Evolutionary conservation across 2,329 filamentous ascomycete genomes (phyloP), one percentile per base, ranked within the genome.

Genomic region (Fusarium nelsonii): DNA sequence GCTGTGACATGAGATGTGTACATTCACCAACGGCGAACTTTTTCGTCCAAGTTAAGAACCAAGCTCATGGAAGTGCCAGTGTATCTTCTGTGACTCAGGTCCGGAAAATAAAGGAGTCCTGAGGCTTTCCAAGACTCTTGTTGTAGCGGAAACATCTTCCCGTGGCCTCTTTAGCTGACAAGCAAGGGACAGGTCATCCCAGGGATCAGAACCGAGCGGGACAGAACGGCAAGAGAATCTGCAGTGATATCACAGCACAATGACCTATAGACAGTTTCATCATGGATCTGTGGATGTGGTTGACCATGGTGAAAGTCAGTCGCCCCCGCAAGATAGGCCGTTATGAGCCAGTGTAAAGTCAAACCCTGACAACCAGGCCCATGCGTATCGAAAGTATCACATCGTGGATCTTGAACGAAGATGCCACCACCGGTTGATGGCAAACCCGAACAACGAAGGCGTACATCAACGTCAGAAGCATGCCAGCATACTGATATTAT

Each of bases 381-480:
- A 34, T n/a, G 15, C n/a, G 26, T 56, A 36, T n/a, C 20, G n/a
- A 11, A 30, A 11, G 30, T 18, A 15, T 45, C 41, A n/a, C 16
- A 34, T 40, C 28, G 33, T 51, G 11, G 30, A 45, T 39, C 40
- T 26, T 23, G 18, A 50, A 53, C 48, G 37, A 40, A 46, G 34
- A 56, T 53, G 51, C 54, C 33, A 46, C 51, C 44, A 26, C 23
- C 33, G 30, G 44, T 16, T 23, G 15, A 11, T 45, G 26, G 26
- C 52, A 54, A 63, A 56, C 53, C 67, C 26, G 53, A 30, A 37
- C n/a, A 58, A 56, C 32, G 50, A 48, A 59, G 48, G 20, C 48
- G 37, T 37, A 40, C 20, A 32, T 30, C 54, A 63, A 53, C 57
- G 57, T 67, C 66, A 70, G 56, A 55, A 49, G 36, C 34, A 63